phyloP scores from a whole-genome alignment of 2,329 filamentous ascomycete species.

The Cryphonectria japonica region DNA sequence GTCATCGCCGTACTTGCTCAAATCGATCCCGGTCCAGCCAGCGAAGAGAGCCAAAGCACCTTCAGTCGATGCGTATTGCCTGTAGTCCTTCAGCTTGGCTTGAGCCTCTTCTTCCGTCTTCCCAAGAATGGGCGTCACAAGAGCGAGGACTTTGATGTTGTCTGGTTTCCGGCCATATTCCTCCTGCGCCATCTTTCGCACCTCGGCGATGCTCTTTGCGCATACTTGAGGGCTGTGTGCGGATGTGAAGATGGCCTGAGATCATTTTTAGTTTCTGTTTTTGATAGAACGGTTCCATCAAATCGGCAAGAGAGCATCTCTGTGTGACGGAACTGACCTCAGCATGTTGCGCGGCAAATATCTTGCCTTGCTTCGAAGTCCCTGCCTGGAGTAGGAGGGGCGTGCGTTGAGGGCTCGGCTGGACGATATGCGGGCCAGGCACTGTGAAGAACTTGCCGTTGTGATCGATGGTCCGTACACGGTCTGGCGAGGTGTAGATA shows the following conservation, averaged over 20 bases:
- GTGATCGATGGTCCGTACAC: constrained; percentile 64
- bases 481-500: constrained; percentile 60
- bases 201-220: constrained; percentile 64
- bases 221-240: constrained; percentile 66
- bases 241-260: constrained; percentile 68
- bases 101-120: constrained; percentile 67
- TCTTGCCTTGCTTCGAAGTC: constrained; percentile 66
- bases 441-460: constrained; percentile 58
- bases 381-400: constrained; percentile 73
- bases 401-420: constrained; percentile 69
- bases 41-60: constrained; percentile 73
- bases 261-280: background rate
- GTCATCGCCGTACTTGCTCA: constrained; percentile 45
- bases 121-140: constrained; percentile 68
- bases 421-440: constrained; percentile 65
- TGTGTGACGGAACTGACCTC: background rate
- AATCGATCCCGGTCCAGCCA: constrained; percentile 69
- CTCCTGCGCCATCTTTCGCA: constrained; percentile 58
- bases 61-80: constrained; percentile 61
- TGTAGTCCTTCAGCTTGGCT: constrained; percentile 65
- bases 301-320: background rate
- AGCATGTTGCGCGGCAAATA: constrained; percentile 8
- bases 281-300: background rate
- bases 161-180: constrained; percentile 59
- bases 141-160: constrained; percentile 69